Conservation (phyloP, 2,329 filamentous ascomycete species). For the Capronia epimyces region DNA sequence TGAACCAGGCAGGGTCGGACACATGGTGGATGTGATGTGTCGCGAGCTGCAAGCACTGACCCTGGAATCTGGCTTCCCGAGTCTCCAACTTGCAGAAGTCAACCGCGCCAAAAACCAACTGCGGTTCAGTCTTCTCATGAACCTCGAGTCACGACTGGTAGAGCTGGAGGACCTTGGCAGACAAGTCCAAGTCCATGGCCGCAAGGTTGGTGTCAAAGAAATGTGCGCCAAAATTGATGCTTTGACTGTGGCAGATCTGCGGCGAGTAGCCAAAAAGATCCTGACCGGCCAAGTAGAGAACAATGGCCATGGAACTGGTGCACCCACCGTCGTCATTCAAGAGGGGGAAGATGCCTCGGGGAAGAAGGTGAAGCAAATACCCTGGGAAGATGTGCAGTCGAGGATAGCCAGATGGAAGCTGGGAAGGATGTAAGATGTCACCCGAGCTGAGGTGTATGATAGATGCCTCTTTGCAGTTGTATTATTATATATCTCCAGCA, state of each 20-base stretch:
- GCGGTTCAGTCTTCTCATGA: conserved; percentile 85
- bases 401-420: conserved; percentile 78
- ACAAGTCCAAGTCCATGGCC: conserved; percentile 93
- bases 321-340: conserved; percentile 90
- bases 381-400: conserved; percentile 86
- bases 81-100: conserved; percentile 71
- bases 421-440: conserved; percentile 51
- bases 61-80: conserved; percentile 65
- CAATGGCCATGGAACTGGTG: conserved; percentile 69
- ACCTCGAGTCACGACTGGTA: conserved; percentile 93
- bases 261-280: conserved; percentile 72
- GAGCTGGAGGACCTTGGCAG: conserved; percentile 92
- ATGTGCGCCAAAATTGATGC: conserved; percentile 86
- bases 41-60: conserved; percentile 77
- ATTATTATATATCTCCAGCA: conserved; percentile 5
- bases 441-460: conserved; percentile 6
- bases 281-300: conserved; percentile 74
- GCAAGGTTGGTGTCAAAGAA: conserved; percentile 83
- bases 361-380: conserved; percentile 57
- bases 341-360: conserved; percentile 73
- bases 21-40: conserved; percentile 94
- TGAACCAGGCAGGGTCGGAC: conserved; percentile 66
- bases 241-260: conserved; percentile 72
- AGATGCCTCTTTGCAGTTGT: not conserved
- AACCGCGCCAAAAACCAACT: conserved; percentile 95